Conservation (phyloP, 2,329 filamentous ascomycete genomes). For the Arachnomyces sp. region DNA sequence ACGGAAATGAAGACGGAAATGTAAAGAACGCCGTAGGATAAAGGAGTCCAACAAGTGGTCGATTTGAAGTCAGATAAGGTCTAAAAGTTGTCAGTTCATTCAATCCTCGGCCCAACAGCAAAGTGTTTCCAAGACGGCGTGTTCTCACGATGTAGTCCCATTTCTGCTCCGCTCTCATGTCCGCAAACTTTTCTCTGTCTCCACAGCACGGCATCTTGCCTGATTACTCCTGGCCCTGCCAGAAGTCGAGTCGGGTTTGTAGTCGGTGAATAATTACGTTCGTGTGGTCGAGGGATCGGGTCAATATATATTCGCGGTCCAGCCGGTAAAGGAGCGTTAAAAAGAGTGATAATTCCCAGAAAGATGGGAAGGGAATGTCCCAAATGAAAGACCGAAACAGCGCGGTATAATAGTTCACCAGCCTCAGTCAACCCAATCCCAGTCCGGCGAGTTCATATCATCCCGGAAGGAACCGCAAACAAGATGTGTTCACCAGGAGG, state of each 20-base stretch:
- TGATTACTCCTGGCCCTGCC: constrained; percentile 21
- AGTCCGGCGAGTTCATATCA: too few relatives aligned
- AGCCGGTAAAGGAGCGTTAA: constrained; percentile 1
- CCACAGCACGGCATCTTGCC: constrained; percentile 59
- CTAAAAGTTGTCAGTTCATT: constrained; percentile 23
- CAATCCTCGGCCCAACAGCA: neutral
- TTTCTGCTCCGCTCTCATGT: constrained; percentile 74
- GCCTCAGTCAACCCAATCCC: too few relatives aligned
- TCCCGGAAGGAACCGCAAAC: too few relatives aligned
- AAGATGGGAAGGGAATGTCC: too few relatives aligned
- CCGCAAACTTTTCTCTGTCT: constrained; percentile 51
- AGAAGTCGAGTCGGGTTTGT: constrained; percentile 12
- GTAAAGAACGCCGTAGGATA: constrained; percentile 82
- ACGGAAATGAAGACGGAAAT: constrained; percentile 70
- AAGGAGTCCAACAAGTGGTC: constrained; percentile 63
- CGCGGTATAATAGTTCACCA: too few relatives aligned
- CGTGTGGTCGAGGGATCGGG: neutral
- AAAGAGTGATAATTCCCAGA: too few relatives aligned
- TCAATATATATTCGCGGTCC: neutral
- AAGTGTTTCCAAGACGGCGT: neutral
- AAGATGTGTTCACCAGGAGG: too few relatives aligned
- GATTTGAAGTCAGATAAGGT: constrained; percentile 71
- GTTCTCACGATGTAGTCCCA: constrained; percentile 81
- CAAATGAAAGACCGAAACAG: too few relatives aligned
- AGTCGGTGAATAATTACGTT: neutral